Evolutionary conservation across 1,139 yeast species (phyloP).

Genomic region (Suhomyces chickasaworum): DNA sequence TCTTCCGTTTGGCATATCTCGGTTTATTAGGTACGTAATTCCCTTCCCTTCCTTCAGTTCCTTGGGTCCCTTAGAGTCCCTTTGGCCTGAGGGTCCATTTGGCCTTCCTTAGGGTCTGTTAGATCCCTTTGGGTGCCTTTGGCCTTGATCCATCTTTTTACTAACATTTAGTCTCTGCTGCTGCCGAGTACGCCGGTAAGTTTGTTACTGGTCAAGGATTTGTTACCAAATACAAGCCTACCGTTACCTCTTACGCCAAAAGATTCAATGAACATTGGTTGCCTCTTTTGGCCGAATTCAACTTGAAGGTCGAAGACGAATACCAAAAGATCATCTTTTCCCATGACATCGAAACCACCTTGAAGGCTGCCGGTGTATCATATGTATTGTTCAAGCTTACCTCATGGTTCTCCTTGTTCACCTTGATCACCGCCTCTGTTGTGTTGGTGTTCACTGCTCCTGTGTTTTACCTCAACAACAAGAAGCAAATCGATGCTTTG

Average conservation of each 20-base stretch:
- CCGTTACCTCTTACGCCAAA: constrained; percentile 40
- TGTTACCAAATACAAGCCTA: constrained; percentile 65
- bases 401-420: constrained; percentile 73
- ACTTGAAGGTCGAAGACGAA: constrained; percentile 47
- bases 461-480: constrained; percentile 68
- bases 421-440: constrained; percentile 58
- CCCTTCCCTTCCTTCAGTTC: too few species aligned
- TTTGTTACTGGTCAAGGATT: constrained; percentile 70
- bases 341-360: constrained; percentile 66
- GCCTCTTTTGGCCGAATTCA: constrained; percentile 47
- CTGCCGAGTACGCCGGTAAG: constrained; percentile 70
- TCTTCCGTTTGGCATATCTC: constrained; percentile 56
- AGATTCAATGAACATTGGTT: constrained; percentile 42
- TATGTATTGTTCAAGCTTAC: constrained; percentile 73
- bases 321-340: constrained; percentile 65
- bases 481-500: constrained; percentile 78
- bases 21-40: constrained; percentile 47
- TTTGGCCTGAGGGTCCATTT: too few species aligned
- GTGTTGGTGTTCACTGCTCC: constrained; percentile 76
- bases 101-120: too few species aligned
- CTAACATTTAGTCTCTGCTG: constrained; percentile 52
- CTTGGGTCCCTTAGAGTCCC: too few species aligned
- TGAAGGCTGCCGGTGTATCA: constrained; percentile 68
- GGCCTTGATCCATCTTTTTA: too few species aligned
- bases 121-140: too few species aligned